Base-by-base conservation (phyloP, 2,329 filamentous ascomycete species). In the Xylariaceae sp. region DNA sequence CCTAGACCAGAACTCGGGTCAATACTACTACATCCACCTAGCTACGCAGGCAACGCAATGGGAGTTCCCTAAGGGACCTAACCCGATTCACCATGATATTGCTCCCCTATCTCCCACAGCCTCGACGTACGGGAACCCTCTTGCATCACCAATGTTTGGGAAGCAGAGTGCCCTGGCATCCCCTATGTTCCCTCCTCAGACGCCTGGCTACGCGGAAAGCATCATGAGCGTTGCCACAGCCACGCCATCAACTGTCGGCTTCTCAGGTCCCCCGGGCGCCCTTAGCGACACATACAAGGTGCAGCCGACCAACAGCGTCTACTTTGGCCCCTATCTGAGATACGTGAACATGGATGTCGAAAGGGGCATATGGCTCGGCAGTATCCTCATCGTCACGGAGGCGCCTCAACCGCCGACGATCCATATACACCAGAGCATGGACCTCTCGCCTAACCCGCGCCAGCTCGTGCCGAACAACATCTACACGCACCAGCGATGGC, bases 11-110 rank as follows among this genome's bases (percentile, higher is more conserved):
- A 94, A 84, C 54, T 96, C 90, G 2, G 92, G 92, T 2, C 90
- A 96, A 55, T 98, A 96, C 60, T 98, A 98, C 59, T 98, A 98
- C 53, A 98, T 98, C 39, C 92, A 98, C 57, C 71, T 98, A 19
- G 84, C 89, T 2, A 89, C 86, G 1, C 92, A 96, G 55, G 87
- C 89, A 3, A 98, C 92, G 1, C 92, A 98, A 56, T 98, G 92
- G 92, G 92, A 98, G 53, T 96, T 96, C 47, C 92, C 92, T 18
- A 96, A 95, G 61, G 90, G 90, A 0, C 89, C 89, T 1, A 94
- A 87, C 16, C 90, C 90, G 1, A 70, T 95, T 34, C 84, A 86
- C 42, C 75, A 94, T 43, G 88, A 93, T 39, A 74, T 83, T 11
- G 70, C 78, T 12, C 90, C 90, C 0, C 64, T 95, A 36, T 95